Percentiles rank a stretch among this genome's conserved stretches.
Conservation (phyloP, 345 rosid species). For the Acer negundo region DNA sequence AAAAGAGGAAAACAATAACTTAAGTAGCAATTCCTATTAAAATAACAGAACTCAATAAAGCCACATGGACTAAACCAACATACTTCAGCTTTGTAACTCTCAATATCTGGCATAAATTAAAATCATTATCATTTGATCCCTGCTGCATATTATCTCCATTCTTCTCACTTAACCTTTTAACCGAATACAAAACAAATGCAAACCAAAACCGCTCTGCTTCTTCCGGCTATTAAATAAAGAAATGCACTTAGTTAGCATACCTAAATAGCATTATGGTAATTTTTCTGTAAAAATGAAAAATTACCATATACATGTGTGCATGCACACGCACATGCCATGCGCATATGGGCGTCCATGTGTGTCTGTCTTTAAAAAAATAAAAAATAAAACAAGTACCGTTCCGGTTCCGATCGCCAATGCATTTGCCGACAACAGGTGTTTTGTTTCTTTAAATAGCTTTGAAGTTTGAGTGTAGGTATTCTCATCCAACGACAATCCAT, state of each 20-base stretch:
- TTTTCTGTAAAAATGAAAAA: not conserved
- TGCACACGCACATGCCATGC: not conserved
- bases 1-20: conserved; percentile 1
- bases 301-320: not conserved
- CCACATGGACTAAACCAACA: conserved; percentile 21
- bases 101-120: conserved; percentile 71
- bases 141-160: conserved; percentile 32
- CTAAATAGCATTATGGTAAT: not conserved
- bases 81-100: conserved; percentile 77
- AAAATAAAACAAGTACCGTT: conserved; percentile 38
- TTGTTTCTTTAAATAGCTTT: conserved; percentile 73
- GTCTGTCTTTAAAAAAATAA: not conserved
- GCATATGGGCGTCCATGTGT: too few species aligned
- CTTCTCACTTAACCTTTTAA: conserved; percentile 59
- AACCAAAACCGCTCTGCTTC: conserved; percentile 90
- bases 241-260: not conserved
- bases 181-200: conserved; percentile 70
- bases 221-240: conserved; percentile 50
- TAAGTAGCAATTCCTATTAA: conserved; percentile 1
- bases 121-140: conserved; percentile 43
- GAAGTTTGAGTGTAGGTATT: conserved; percentile 38
- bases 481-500: conserved; percentile 58
- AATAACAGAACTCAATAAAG: not conserved
- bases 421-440: conserved; percentile 55
- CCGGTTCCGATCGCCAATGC: conserved; percentile 61